phyloP scores from a whole-genome alignment of 2,329 filamentous ascomycete genomes.

The Aspergillus sp. region DNA sequence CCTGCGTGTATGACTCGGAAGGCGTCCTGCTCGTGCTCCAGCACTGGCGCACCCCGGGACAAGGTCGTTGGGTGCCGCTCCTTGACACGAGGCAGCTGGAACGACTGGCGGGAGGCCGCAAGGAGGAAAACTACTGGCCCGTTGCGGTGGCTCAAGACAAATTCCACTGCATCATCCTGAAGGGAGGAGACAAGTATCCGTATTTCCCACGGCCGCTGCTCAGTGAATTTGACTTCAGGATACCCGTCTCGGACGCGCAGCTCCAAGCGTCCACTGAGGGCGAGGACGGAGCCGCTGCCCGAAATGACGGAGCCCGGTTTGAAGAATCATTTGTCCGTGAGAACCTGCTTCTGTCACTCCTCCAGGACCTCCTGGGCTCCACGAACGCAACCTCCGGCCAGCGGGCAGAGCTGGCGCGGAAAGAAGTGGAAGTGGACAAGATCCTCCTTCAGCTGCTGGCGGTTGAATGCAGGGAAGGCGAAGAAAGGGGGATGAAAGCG shows the following conservation, averaged over 20 bases:
- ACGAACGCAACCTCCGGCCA: slow-evolving; percentile 57
- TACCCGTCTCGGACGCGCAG: slow-evolving; percentile 59
- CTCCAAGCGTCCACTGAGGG: slow-evolving; percentile 29
- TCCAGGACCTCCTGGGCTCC: slow-evolving; percentile 62
- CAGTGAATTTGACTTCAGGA: slow-evolving; percentile 83
- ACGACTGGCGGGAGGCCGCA: slow-evolving; percentile 73
- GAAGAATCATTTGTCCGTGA: slow-evolving; percentile 76
- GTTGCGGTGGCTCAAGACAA: slow-evolving; percentile 83
- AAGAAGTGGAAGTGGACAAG: slow-evolving; percentile 84
- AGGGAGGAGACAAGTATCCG: slow-evolving; percentile 84
- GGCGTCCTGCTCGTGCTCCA: slow-evolving; percentile 79
- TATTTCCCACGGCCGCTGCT: slow-evolving; percentile 86
- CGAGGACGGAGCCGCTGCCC: slow-evolving; percentile 28
- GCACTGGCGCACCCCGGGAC: slow-evolving; percentile 78
- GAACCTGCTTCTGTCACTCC: slow-evolving; percentile 61
- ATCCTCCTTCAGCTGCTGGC: slow-evolving; percentile 80
- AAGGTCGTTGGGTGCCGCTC: slow-evolving; percentile 84
- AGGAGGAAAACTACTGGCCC: slow-evolving; percentile 87
- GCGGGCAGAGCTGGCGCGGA: slow-evolving; percentile 55
- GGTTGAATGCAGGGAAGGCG: slow-evolving; percentile 80
- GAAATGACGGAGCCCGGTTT: slow-evolving; percentile 42
- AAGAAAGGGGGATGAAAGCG: slow-evolving; percentile 89
- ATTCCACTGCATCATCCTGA: slow-evolving; percentile 98
- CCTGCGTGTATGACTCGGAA: slow-evolving; percentile 89
- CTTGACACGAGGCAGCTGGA: slow-evolving; percentile 79